These are phyloP conservation scores for Lactifluus pinguis DNA, from an alignment of 768 basidiomycete genomes.

Conservation along the genomic window DNA sequence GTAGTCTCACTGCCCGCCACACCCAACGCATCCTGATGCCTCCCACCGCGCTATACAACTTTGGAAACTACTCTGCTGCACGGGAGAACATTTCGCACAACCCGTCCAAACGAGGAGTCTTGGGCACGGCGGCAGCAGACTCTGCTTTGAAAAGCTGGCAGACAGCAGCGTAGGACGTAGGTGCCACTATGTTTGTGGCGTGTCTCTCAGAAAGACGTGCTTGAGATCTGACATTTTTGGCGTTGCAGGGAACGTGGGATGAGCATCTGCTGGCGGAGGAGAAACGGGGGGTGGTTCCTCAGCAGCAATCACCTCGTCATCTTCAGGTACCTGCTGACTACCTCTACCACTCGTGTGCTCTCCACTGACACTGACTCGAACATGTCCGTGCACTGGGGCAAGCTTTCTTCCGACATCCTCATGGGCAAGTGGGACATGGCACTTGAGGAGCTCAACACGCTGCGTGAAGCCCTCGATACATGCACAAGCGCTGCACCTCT, in stretches of 20 bases:
- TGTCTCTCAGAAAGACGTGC: constrained; percentile 23
- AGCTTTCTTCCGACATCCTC: too few species aligned
- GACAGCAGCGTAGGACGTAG: constrained; percentile 25
- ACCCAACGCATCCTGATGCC: too few species aligned
- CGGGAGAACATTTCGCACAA: constrained; percentile 26
- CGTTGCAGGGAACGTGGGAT: constrained; percentile 19
- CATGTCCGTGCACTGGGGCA: too few species aligned
- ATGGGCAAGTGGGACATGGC: too few species aligned
- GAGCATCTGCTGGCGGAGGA: constrained; percentile 1
- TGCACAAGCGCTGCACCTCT: too few species aligned
- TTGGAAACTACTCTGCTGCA: too few species aligned
- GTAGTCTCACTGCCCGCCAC: too few species aligned
- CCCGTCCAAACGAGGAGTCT: constrained; percentile 31
- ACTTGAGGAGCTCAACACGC: too few species aligned
- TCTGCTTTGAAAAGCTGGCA: constrained; percentile 26
- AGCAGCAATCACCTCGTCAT: constrained; percentile 6
- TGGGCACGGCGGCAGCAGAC: constrained; percentile 2
- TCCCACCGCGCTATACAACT: too few species aligned
- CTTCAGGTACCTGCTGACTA: constrained; percentile 11
- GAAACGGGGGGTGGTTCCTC: neutral
- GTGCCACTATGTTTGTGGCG: constrained; percentile 7
- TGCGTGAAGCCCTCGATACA: too few species aligned
- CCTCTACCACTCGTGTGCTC: too few species aligned
- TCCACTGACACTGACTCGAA: too few species aligned
- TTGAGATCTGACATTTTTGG: constrained; percentile 27